A percentile compares a stretch with the other conserved stretches of the same genome.
Evolutionary conservation across 768 basidiomycete genomes (phyloP).

Genomic region (Pulveroboletus sp.): DNA sequence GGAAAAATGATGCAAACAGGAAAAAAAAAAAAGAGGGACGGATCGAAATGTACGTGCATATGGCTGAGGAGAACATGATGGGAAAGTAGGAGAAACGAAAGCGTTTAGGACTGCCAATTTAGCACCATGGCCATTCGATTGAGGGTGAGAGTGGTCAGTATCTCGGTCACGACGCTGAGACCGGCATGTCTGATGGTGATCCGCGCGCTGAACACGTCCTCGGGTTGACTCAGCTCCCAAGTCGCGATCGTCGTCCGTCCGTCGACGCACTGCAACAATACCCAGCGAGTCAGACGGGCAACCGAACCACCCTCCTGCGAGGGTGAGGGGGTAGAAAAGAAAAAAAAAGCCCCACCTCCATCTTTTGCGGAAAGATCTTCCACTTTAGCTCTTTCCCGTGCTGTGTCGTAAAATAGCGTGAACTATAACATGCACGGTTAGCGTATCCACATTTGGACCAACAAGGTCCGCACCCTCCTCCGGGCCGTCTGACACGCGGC

Average conservation of each 20-base stretch:
- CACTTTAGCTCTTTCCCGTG: conserved; percentile 73
- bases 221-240: conserved; percentile 61
- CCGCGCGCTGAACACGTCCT: conserved; percentile 53
- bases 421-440: conserved; percentile 41
- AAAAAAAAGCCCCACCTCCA: conserved; percentile 51
- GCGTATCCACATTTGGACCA: background rate
- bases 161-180: conserved; percentile 65
- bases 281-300: background rate
- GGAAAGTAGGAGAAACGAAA: background rate
- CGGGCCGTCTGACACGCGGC: background rate
- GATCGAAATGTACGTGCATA: background rate
- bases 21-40: background rate
- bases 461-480: background rate
- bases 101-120: conserved; percentile 39
- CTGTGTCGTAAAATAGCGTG: conserved; percentile 69
- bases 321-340: too few species aligned
- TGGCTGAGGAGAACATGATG: background rate
- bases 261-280: conserved; percentile 51
- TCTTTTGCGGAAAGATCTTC: conserved; percentile 54
- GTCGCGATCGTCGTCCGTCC: conserved; percentile 55
- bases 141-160: conserved; percentile 68
- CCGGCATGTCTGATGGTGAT: conserved; percentile 55
- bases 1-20: background rate
- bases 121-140: conserved; percentile 65
- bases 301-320: too few species aligned